A percentile compares a stretch with the other conserved stretches of the same genome.
Conservation (phyloP, 2,329 filamentous ascomycete species). For the Chlorencoelia australis region DNA sequence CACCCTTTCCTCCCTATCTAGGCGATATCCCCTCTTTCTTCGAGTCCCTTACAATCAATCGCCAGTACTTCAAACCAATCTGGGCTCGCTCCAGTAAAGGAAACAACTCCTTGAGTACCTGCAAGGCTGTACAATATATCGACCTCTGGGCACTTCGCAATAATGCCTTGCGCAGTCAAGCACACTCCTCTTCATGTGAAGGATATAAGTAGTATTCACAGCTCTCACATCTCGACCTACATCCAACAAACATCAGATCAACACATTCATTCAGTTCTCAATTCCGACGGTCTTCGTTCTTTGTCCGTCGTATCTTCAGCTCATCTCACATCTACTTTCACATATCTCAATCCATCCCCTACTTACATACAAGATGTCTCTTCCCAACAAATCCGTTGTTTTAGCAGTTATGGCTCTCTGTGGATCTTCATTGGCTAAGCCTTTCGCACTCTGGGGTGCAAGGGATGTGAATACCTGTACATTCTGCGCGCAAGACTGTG, state of each 20-base stretch:
- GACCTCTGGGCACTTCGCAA: background rate
- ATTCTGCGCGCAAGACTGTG: background rate
- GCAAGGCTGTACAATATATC: conserved; percentile 10
- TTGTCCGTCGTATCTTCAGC: conserved; percentile 2
- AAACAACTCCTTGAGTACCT: conserved; percentile 2
- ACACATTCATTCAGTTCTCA: conserved; percentile 1
- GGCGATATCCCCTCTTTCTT: too few relatives aligned
- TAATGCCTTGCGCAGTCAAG: too few relatives aligned
- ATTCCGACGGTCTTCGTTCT: conserved; percentile 5
- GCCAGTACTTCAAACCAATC: background rate
- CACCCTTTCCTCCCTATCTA: too few relatives aligned
- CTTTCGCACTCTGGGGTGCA: conserved; percentile 4
- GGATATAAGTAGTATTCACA: background rate
- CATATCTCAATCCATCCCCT: background rate
- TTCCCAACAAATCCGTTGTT: background rate
- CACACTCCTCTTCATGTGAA: too few relatives aligned
- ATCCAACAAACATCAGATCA: conserved; percentile 1
- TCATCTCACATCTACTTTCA: background rate
- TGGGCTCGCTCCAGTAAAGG: too few relatives aligned
- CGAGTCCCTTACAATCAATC: too few relatives aligned
- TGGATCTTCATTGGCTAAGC: conserved; percentile 5
- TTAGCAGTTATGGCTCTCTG: conserved; percentile 5
- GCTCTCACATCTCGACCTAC: too few relatives aligned
- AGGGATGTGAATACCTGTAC: conserved; percentile 2
- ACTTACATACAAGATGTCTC: conserved; percentile 4